Evolutionary conservation across 2,329 filamentous ascomycete genomes (phyloP).

Genomic region (Myriosclerotinia curreyana): DNA sequence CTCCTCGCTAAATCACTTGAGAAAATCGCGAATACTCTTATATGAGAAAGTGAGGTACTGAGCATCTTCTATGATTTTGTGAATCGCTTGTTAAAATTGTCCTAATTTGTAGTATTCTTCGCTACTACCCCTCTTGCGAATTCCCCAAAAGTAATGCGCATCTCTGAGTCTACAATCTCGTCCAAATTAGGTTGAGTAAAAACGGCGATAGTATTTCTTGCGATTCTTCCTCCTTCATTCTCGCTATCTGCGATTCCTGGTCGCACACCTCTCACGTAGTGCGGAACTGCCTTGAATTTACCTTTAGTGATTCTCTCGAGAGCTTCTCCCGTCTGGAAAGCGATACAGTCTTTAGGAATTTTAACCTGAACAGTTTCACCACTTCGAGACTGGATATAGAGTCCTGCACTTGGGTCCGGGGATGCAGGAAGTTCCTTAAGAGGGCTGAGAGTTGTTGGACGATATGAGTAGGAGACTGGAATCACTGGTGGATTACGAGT

Average conservation of each 20-base stretch:
- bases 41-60: neutral
- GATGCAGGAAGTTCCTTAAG: slow-evolving; percentile 70
- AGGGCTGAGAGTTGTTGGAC: slow-evolving; percentile 43
- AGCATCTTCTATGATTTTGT: neutral
- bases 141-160: slow-evolving; percentile 68
- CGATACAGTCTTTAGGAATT: slow-evolving; percentile 87
- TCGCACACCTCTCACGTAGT: slow-evolving; percentile 82
- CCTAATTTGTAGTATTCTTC: slow-evolving; percentile 39
- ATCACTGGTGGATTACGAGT: slow-evolving; percentile 41
- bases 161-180: slow-evolving; percentile 69
- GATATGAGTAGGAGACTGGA: slow-evolving; percentile 35
- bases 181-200: slow-evolving; percentile 95
- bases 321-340: slow-evolving; percentile 93
- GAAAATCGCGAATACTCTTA: neutral
- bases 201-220: slow-evolving; percentile 86
- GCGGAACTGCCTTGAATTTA: slow-evolving; percentile 88
- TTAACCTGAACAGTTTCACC: slow-evolving; percentile 84
- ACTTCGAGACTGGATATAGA: slow-evolving; percentile 90
- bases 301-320: slow-evolving; percentile 89
- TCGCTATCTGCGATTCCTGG: slow-evolving; percentile 44
- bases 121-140: slow-evolving; percentile 54
- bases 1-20: slow-evolving; percentile 12
- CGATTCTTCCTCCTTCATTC: slow-evolving; percentile 53
- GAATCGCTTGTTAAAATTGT: neutral
- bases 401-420: slow-evolving; percentile 78